Percentiles rank a stretch among this genome's conserved stretches.
Evolutionary conservation across 495 filamentous ascomycete species (phyloP).

Genomic region (Annulohypoxylon moriforme): DNA sequence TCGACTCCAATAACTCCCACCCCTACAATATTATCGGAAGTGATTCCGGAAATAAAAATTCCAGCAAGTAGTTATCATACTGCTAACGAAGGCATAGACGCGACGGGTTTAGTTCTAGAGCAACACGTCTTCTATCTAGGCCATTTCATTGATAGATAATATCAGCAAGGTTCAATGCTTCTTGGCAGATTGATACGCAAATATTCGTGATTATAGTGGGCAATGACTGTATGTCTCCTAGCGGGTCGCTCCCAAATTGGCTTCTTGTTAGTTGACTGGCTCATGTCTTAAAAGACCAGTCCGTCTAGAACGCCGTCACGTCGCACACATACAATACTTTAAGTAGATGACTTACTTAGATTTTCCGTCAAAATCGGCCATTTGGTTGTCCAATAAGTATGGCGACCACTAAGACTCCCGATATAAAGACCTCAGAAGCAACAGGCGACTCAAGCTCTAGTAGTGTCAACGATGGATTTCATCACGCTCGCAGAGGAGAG

Average conservation of each 20-base stretch:
- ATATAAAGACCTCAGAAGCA: constrained; percentile 27
- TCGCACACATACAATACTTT: background rate
- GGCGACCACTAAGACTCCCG: constrained; percentile 43
- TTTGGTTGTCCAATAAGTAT: background rate
- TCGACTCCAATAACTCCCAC: constrained; percentile 10
- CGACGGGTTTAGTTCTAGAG: background rate
- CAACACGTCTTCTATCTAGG: constrained; percentile 7
- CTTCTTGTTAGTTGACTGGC: background rate
- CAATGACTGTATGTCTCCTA: constrained; percentile 34
- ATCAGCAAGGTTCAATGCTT: constrained; percentile 11
- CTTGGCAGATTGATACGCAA: constrained; percentile 11
- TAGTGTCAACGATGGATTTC: constrained; percentile 42
- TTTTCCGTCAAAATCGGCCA: background rate
- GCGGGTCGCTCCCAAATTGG: constrained; percentile 1
- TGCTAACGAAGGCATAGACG: background rate
- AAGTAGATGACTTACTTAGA: background rate
- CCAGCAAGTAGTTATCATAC: background rate
- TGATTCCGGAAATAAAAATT: constrained; percentile 1
- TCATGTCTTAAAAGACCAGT: constrained; percentile 11
- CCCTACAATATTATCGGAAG: constrained; percentile 17
- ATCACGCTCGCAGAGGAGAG: constrained; percentile 43
- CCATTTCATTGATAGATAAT: constrained; percentile 15
- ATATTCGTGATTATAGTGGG: constrained; percentile 42
- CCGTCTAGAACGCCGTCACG: background rate
- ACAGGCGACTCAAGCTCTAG: constrained; percentile 38